A percentile compares a stretch with the other conserved stretches of the same genome.
phyloP scores from a whole-genome alignment of 1,284 basidiomycete species.

The Fomitopsis pinicola region DNA sequence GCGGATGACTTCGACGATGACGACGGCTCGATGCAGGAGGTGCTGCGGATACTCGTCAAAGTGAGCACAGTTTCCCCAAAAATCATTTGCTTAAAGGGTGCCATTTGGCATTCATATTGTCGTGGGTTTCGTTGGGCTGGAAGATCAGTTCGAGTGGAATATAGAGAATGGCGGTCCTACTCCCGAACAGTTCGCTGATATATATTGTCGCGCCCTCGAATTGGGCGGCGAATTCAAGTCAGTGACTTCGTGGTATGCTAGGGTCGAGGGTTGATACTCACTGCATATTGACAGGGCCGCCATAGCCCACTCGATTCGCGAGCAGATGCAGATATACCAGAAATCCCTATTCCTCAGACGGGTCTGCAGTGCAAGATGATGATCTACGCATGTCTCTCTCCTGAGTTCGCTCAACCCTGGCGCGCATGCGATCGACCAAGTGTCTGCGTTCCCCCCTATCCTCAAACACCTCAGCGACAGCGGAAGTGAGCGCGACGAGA shows the following conservation, averaged over 20 bases:
- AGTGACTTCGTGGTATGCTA: conserved; percentile 26
- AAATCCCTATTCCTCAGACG: conserved; percentile 89
- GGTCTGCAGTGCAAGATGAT: conserved; percentile 80
- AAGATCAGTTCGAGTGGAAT: conserved; percentile 99
- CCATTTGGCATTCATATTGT: conserved; percentile 74
- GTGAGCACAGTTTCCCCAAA: conserved; percentile 25
- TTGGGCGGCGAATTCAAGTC: conserved; percentile 91
- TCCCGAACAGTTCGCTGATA: conserved; percentile 91
- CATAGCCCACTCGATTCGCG: conserved; percentile 92
- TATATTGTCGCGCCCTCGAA: conserved; percentile 86
- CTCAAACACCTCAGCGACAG: conserved; percentile 87
- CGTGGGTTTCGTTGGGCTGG: conserved; percentile 88
- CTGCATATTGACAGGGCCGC: conserved; percentile 64
- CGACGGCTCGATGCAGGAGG: conserved; percentile 63
- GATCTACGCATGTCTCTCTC: conserved; percentile 89
- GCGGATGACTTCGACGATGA: conserved; percentile 39
- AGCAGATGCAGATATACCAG: conserved; percentile 90
- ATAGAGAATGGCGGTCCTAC: conserved; percentile 74
- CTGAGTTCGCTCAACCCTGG: conserved; percentile 73
- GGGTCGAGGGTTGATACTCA: conserved; percentile 3
- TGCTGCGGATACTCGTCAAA: conserved; percentile 90
- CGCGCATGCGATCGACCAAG: conserved; percentile 71
- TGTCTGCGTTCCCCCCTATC: conserved; percentile 79
- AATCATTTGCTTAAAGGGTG: conserved; percentile 12
- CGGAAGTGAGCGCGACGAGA: conserved; percentile 86